Evolutionary conservation across 306 rosid genomes (phyloP).

Genomic region (Sindora glabra): DNA sequence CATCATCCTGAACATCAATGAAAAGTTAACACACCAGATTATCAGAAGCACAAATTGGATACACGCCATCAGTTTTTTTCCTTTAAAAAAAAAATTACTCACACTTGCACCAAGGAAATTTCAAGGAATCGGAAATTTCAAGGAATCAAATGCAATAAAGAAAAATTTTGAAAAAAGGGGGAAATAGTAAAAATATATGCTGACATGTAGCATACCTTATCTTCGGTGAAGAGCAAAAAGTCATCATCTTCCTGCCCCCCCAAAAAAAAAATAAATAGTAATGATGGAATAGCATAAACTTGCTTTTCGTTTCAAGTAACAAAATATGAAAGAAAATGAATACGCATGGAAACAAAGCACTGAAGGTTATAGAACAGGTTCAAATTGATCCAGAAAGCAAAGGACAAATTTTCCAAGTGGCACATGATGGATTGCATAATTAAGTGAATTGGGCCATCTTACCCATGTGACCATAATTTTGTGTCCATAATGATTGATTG

Average conservation of each 20-base stretch:
- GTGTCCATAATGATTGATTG: too few species aligned
- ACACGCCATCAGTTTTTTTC: neutral
- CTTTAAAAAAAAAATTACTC: too few species aligned
- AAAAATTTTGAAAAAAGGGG: too few species aligned
- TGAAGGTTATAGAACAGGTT: neutral
- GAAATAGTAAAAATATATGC: too few species aligned
- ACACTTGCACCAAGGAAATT: too few species aligned
- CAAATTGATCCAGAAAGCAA: neutral
- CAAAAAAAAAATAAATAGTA: neutral
- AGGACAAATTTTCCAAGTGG: neutral
- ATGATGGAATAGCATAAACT: neutral
- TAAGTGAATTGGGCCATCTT: neutral
- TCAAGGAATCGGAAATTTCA: too few species aligned
- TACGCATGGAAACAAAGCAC: neutral
- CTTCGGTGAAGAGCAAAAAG: constrained; percentile 70
- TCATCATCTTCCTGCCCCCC: constrained; percentile 94
- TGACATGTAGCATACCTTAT: constrained; percentile 44
- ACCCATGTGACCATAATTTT: too few species aligned
- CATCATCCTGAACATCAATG: constrained; percentile 70
- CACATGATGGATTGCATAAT: neutral
- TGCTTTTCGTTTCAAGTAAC: neutral
- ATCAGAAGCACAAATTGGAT: neutral
- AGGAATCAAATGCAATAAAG: too few species aligned
- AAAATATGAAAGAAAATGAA: neutral
- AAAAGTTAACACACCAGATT: constrained; percentile 12